These are phyloP conservation scores for Purshia tridentata DNA, from an alignment of 306 rosid species.

Conservation along the genomic window DNA sequence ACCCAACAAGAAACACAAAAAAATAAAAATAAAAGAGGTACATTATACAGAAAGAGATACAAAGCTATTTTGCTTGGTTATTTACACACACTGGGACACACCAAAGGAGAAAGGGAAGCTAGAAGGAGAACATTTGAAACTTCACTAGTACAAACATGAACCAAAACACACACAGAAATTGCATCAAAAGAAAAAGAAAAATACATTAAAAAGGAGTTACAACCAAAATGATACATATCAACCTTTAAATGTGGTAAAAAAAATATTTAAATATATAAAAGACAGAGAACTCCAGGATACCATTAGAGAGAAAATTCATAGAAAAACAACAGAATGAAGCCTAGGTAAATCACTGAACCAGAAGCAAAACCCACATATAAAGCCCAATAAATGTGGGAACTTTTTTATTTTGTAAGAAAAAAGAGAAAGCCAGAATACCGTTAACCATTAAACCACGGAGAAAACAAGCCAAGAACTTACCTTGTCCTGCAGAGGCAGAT, in stretches of 20 bases:
- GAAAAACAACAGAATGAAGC: background rate
- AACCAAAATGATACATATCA: background rate
- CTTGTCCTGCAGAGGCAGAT: slow-evolving; percentile 39
- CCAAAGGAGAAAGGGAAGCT: background rate
- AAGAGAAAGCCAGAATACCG: slow-evolving; percentile 7
- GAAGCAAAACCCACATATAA: background rate
- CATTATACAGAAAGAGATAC: background rate
- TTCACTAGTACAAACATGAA: background rate
- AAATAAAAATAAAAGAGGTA: no score
- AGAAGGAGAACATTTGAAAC: background rate
- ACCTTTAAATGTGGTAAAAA: background rate
- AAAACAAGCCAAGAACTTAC: slow-evolving; percentile 5
- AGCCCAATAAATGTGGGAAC: slow-evolving; percentile 11
- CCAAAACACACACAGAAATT: background rate
- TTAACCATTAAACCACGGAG: slow-evolving; percentile 7
- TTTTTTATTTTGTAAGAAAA: background rate
- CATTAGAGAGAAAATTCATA: background rate
- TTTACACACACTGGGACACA: background rate
- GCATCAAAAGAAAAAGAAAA: background rate
- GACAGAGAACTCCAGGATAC: background rate
- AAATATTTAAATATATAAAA: background rate
- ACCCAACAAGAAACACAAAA: background rate
- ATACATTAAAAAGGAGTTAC: background rate
- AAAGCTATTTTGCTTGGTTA: background rate
- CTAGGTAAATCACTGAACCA: background rate